Percentiles rank a stretch among this genome's conserved stretches.
Conservation (phyloP, 2,329 filamentous ascomycete genomes). For the Colletotrichum tofieldiae region DNA sequence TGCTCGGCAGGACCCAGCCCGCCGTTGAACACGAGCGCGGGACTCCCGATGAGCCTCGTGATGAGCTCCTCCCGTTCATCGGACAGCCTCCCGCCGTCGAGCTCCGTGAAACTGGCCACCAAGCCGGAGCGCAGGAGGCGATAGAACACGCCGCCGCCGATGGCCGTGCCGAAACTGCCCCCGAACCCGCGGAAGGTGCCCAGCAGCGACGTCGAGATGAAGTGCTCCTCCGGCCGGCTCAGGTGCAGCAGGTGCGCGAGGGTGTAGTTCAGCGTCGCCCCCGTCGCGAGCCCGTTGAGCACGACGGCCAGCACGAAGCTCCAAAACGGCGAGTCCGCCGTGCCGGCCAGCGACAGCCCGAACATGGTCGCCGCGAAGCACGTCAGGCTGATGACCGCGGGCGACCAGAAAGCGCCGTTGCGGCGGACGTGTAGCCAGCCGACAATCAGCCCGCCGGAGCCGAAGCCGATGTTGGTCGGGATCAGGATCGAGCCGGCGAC, state of each 20-base stretch:
- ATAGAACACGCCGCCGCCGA: slow-evolving; percentile 83
- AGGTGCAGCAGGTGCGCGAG: slow-evolving; percentile 85
- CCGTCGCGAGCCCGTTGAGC: slow-evolving; percentile 80
- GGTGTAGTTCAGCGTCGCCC: slow-evolving; percentile 84
- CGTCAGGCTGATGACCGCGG: slow-evolving; percentile 72
- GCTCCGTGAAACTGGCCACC: slow-evolving; percentile 67
- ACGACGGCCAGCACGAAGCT: slow-evolving; percentile 75
- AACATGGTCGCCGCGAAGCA: slow-evolving; percentile 75
- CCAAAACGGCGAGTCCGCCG: slow-evolving; percentile 63
- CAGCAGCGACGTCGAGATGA: slow-evolving; percentile 82
- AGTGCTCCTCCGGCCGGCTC: slow-evolving; percentile 76
- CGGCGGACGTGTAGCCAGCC: slow-evolving; percentile 84
- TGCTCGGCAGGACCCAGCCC: slow-evolving; percentile 59
- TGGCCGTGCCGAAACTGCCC: slow-evolving; percentile 84
- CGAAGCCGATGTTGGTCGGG: slow-evolving; percentile 87
- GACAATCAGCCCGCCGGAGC: slow-evolving; percentile 78
- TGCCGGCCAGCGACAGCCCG: slow-evolving; percentile 69
- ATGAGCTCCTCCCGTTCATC: slow-evolving; percentile 59
- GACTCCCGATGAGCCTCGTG: slow-evolving; percentile 65
- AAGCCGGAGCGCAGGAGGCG: slow-evolving; percentile 72
- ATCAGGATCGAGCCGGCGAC: slow-evolving; percentile 83
- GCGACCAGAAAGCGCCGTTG: slow-evolving; percentile 79
- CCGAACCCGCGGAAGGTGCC: slow-evolving; percentile 88
- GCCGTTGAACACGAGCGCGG: slow-evolving; percentile 63
- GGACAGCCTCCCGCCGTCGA: slow-evolving; percentile 58